Conservation (phyloP, 805 yeast species). For the Torulaspora indica region DNA sequence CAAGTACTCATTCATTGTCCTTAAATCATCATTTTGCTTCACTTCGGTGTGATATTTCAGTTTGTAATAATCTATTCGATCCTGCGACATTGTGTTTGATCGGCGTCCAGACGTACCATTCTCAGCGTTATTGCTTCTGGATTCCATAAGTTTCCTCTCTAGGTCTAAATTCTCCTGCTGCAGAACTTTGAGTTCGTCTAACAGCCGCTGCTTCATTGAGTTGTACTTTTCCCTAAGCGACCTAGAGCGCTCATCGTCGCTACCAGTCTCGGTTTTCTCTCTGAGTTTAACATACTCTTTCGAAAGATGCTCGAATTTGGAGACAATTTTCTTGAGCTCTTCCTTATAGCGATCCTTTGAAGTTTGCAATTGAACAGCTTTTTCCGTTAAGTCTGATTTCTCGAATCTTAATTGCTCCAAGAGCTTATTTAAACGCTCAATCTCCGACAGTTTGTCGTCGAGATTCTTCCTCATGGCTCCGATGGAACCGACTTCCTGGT, state of each 20-base stretch:
- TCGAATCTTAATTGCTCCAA: slow-evolving; percentile 12
- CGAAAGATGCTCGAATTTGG: slow-evolving; percentile 29
- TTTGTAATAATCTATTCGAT: slow-evolving; percentile 30
- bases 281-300: slow-evolving; percentile 22
- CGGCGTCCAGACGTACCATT: slow-evolving; percentile 4
- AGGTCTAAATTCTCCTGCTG: slow-evolving; percentile 29
- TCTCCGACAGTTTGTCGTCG: slow-evolving; percentile 14
- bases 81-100: slow-evolving; percentile 18
- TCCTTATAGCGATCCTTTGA: slow-evolving; percentile 29
- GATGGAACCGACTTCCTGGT: slow-evolving; percentile 16
- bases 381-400: slow-evolving; percentile 22
- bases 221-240: slow-evolving; percentile 17
- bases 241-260: slow-evolving; percentile 6
- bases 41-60: slow-evolving; percentile 33
- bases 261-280: slow-evolving; percentile 9
- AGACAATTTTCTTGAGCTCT: slow-evolving; percentile 33
- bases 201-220: slow-evolving; percentile 21
- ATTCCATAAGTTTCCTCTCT: slow-evolving; percentile 18
- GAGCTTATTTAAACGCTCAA: slow-evolving; percentile 15
- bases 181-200: slow-evolving; percentile 23
- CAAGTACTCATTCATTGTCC: slow-evolving; percentile 32
- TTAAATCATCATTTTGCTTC: slow-evolving; percentile 32
- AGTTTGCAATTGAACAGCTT: slow-evolving; percentile 19
- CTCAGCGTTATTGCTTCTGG: slow-evolving; percentile 9
- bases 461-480: slow-evolving; percentile 11